These are phyloP conservation scores for Prosopis cineraria DNA, from an alignment of 306 rosid genomes.

Conservation along the genomic window DNA sequence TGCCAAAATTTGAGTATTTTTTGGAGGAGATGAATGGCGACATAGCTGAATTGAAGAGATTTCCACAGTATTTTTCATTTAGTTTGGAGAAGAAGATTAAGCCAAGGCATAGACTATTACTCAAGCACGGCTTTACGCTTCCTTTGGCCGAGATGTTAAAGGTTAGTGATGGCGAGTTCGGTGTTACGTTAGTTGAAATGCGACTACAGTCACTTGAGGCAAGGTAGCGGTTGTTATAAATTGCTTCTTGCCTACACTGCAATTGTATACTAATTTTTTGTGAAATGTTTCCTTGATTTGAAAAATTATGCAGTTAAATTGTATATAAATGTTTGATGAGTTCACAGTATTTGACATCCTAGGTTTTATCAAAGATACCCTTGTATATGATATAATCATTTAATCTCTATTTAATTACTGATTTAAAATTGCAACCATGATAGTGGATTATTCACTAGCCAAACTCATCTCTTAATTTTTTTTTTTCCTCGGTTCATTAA, in stretches of 20 bases:
- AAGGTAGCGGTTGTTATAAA: slow-evolving; percentile 21
- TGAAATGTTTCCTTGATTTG: neutral
- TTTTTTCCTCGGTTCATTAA: neutral
- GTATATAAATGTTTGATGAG: slow-evolving; percentile 16
- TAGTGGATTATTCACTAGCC: neutral
- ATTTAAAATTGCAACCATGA: neutral
- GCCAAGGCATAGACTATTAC: slow-evolving; percentile 55
- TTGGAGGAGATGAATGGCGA: slow-evolving; percentile 71
- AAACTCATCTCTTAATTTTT: neutral
- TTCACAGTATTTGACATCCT: neutral
- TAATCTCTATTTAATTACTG: neutral
- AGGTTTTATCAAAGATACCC: neutral
- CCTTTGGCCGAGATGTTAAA: slow-evolving; percentile 63
- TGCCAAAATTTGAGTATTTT: slow-evolving; percentile 64
- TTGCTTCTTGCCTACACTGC: slow-evolving; percentile 11
- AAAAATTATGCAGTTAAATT: neutral
- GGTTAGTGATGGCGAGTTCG: slow-evolving; percentile 71
- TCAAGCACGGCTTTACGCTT: slow-evolving; percentile 49
- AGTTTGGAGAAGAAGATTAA: slow-evolving; percentile 78
- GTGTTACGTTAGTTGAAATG: slow-evolving; percentile 51
- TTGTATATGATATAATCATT: neutral
- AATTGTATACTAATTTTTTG: slow-evolving; percentile 17
- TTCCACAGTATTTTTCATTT: slow-evolving; percentile 82
- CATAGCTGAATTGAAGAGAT: slow-evolving; percentile 54
- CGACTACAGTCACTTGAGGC: slow-evolving; percentile 38